These are phyloP conservation scores for Metroxylon sagu DNA, from an alignment of 176 grass and related monocot genomes.

Conservation along the genomic window DNA sequence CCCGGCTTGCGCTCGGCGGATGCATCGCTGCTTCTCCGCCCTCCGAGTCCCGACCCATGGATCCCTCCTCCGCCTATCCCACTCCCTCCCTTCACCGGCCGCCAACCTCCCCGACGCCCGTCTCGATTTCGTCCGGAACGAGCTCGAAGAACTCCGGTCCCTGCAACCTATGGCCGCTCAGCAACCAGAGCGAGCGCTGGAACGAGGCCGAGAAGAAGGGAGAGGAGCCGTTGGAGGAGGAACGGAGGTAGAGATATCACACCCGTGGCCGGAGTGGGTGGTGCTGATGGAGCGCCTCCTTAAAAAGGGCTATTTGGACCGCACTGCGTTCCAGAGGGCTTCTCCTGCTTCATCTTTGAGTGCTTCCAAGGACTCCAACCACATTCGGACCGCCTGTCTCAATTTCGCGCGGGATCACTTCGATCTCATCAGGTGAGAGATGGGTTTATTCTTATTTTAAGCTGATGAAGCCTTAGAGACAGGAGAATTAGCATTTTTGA, in stretches of 20 bases:
- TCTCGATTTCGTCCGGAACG: conserved; percentile 40
- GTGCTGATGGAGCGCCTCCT: conserved; percentile 59
- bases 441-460: neutral
- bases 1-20: conserved; percentile 1
- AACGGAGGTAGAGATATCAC: conserved; percentile 45
- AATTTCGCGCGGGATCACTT: conserved; percentile 45
- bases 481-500: too few relatives aligned
- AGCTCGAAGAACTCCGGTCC: conserved; percentile 25
- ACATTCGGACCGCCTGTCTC: conserved; percentile 63
- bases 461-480: too few relatives aligned
- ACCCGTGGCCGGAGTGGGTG: conserved; percentile 68
- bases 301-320: conserved; percentile 42
- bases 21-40: conserved; percentile 27
- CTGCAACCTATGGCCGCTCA: neutral
- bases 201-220: conserved; percentile 13
- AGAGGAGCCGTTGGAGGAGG: neutral
- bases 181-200: neutral
- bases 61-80: conserved; percentile 7
- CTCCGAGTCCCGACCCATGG: too few relatives aligned
- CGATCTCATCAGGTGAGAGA: conserved; percentile 55
- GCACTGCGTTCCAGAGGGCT: conserved; percentile 17
- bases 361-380: conserved; percentile 51
- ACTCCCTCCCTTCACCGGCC: conserved; percentile 4
- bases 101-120: conserved; percentile 11
- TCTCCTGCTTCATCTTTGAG: neutral